phyloP scores from a whole-genome alignment of 2,329 filamentous ascomycete genomes.

The Ambrosiella beaveri region DNA sequence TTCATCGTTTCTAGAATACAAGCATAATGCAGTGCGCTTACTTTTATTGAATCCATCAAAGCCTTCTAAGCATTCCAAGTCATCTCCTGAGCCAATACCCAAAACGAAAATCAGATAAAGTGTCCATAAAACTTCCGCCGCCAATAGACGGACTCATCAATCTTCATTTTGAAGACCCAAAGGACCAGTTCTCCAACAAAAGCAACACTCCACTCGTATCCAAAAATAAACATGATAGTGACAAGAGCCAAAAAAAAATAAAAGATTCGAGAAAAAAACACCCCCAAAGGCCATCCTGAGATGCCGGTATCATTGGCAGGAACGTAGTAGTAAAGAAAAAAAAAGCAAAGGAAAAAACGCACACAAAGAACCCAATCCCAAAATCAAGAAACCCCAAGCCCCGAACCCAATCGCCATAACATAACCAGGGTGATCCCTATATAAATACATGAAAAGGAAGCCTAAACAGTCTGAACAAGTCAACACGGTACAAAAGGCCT shows the following conservation, averaged over 20 bases:
- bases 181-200: neutral
- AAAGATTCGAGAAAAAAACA: neutral
- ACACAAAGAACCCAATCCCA: neutral
- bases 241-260: neutral
- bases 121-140: too few relatives aligned
- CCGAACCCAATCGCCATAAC: too few relatives aligned
- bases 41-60: too few relatives aligned
- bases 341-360: neutral
- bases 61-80: too few relatives aligned
- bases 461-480: neutral
- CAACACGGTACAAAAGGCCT: neutral
- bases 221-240: neutral
- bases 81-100: too few relatives aligned
- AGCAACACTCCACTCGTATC: slow-evolving; percentile 11
- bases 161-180: too few relatives aligned
- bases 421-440: neutral
- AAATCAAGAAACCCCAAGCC: neutral
- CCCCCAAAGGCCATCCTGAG: neutral
- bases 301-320: neutral
- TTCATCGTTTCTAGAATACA: too few relatives aligned
- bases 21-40: too few relatives aligned
- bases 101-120: too few relatives aligned
- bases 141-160: too few relatives aligned
- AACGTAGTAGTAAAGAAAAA: neutral
- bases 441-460: neutral